Base-by-base conservation (phyloP, 495 filamentous ascomycete species). In the Penicillium fimorum region DNA sequence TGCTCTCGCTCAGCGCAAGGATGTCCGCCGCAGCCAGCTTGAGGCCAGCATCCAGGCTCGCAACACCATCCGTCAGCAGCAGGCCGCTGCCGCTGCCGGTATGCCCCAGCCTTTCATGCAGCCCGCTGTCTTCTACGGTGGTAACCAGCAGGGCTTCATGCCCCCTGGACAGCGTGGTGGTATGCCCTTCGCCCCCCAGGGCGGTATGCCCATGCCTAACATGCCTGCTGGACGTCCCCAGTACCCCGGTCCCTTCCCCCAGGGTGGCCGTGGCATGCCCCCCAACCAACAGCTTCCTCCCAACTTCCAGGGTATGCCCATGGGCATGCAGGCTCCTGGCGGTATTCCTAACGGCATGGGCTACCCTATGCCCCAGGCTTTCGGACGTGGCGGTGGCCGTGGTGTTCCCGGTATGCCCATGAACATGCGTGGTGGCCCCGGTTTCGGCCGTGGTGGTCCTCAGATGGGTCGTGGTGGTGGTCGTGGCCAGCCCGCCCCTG, bases 21-120 rank as follows among this genome's bases (percentile, higher is more conserved):
- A 99, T 76, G 92, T 97, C 64, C 92, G 94, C 75, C 94, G 97
- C 84, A 95, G 82, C 78, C 94, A 97, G 80, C 87, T 99, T 63
- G 94, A 99, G 80, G 92, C 93, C 61, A 96, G 90, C 81, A 97
- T 99, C 71, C 95, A 97, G 80, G 92, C 93, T 72, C 92, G 94
- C 71, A 97, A 97, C 82, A 91, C 94, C 75, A 86, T 97, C 69
- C 86, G 95, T 62, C 92, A 97, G 86, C 95, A 97, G 80, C 94
- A 99, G 77, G 88, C 91, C 64, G 93, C 92, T 50, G 92, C 95
- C 51, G 90, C 86, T 50, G 94, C 91, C 53, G 92, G 90, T 64
- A 91, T 96, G 82, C 89, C 90, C 57, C 87, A 91, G 73, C 88
- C 89, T 74, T 86, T 81, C 77, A 85, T 94, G 84, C 89, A 90